Evolutionary conservation across 176 grass and related monocot species (phyloP).

Genomic region (Avena insularis): DNA sequence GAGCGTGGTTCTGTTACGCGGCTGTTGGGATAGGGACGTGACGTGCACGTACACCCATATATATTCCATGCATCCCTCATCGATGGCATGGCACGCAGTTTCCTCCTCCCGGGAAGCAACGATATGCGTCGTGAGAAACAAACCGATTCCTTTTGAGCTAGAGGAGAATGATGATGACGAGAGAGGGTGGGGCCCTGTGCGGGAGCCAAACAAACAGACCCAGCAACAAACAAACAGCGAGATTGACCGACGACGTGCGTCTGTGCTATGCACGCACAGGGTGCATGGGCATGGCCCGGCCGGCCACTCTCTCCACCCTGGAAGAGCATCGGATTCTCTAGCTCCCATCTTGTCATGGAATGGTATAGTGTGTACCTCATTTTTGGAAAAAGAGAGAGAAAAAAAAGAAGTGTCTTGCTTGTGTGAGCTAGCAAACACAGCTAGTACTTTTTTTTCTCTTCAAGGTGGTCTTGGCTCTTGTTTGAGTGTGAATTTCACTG

Average conservation of each 20-base stretch:
- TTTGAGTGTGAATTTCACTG: too few relatives aligned
- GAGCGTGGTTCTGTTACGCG: too few relatives aligned
- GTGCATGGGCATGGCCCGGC: neutral
- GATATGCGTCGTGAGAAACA: slow-evolving; percentile 27
- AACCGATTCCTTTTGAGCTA: slow-evolving; percentile 38
- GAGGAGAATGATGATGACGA: neutral
- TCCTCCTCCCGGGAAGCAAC: slow-evolving; percentile 56
- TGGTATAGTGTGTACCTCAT: neutral
- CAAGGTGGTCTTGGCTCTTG: too few relatives aligned
- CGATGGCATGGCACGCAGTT: slow-evolving; percentile 21
- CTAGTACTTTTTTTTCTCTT: too few relatives aligned
- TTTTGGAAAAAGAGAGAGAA: neutral
- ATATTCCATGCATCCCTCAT: neutral
- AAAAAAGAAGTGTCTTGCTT: neutral
- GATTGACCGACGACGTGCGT: neutral
- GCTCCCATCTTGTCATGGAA: slow-evolving; percentile 43
- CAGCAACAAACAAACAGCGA: neutral
- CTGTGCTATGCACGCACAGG: neutral
- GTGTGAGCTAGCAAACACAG: neutral
- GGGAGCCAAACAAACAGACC: neutral
- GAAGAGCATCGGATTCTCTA: slow-evolving; percentile 55
- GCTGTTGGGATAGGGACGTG: too few relatives aligned
- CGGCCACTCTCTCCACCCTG: neutral
- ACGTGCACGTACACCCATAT: neutral
- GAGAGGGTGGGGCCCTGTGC: neutral